These are phyloP conservation scores for Trichoderma gamsii DNA, from an alignment of 495 filamentous ascomycete species.

Conservation along the genomic window DNA sequence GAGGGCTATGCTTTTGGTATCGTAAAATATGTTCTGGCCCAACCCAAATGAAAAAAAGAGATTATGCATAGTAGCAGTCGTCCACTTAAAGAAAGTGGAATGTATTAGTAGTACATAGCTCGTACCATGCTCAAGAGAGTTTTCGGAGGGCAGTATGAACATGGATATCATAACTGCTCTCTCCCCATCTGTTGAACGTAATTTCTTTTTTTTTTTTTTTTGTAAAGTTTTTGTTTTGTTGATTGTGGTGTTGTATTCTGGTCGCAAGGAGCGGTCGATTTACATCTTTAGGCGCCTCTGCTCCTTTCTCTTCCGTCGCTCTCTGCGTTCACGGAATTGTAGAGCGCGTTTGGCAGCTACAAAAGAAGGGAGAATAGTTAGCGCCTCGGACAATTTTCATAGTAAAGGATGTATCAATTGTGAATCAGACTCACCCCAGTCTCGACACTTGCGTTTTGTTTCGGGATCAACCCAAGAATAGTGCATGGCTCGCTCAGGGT, in stretches of 20 bases:
- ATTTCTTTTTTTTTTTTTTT: no score
- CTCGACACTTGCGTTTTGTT: constrained; percentile 23
- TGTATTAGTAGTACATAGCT: no score
- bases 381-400: neutral
- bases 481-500: constrained; percentile 35
- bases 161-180: no score
- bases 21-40: no score
- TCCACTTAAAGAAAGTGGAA: no score
- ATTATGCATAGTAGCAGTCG: no score
- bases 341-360: neutral
- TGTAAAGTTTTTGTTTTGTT: neutral
- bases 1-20: no score
- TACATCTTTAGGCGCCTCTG: constrained; percentile 7
- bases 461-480: constrained; percentile 34
- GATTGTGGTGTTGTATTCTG: neutral
- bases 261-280: neutral
- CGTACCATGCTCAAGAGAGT: no score
- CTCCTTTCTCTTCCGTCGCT: constrained; percentile 13
- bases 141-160: no score
- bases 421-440: constrained; percentile 33
- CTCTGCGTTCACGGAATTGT: constrained; percentile 12
- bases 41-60: no score
- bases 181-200: neutral
- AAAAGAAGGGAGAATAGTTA: neutral
- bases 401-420: neutral